Conservation (phyloP, 768 basidiomycete species). For the Boletus bicolor region DNA sequence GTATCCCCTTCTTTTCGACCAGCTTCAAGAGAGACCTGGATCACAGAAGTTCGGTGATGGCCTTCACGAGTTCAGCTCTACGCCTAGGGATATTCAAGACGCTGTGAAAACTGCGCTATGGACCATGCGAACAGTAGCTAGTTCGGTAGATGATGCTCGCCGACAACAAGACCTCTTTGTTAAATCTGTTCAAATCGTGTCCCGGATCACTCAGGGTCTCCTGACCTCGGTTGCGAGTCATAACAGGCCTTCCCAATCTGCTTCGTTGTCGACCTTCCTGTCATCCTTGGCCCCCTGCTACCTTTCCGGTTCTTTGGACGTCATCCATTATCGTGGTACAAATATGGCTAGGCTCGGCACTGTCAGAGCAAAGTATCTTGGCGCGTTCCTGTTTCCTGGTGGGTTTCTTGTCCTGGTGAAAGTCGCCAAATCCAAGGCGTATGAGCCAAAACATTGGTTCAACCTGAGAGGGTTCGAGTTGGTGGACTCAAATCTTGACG, state of each 20-base stretch:
- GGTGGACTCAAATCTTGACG: conserved; percentile 62
- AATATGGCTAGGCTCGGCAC: conserved; percentile 44
- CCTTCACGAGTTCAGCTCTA: neutral
- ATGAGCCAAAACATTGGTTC: conserved; percentile 90
- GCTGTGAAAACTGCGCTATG: conserved; percentile 46
- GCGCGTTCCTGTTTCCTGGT: conserved; percentile 82
- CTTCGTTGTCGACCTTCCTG: conserved; percentile 55
- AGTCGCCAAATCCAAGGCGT: conserved; percentile 72
- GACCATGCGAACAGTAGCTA: conserved; percentile 74
- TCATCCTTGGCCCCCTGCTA: conserved; percentile 74
- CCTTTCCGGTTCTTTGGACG: conserved; percentile 84
- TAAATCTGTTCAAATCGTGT: conserved; percentile 66
- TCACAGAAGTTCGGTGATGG: conserved; percentile 1
- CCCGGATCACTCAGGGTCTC: conserved; percentile 51
- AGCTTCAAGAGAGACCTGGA: conserved; percentile 40
- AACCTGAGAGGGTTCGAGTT: conserved; percentile 70
- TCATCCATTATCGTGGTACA: conserved; percentile 64
- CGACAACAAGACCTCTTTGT: conserved; percentile 59
- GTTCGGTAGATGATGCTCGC: conserved; percentile 79
- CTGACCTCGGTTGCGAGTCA: conserved; percentile 28
- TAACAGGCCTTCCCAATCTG: conserved; percentile 33
- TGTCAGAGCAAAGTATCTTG: conserved; percentile 81
- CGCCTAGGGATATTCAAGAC: conserved; percentile 4
- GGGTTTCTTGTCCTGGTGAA: conserved; percentile 88
- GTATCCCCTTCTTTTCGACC: conserved; percentile 86